phyloP scores from a whole-genome alignment of 352 stramenopile species.

The Blastocystis sp. region DNA sequence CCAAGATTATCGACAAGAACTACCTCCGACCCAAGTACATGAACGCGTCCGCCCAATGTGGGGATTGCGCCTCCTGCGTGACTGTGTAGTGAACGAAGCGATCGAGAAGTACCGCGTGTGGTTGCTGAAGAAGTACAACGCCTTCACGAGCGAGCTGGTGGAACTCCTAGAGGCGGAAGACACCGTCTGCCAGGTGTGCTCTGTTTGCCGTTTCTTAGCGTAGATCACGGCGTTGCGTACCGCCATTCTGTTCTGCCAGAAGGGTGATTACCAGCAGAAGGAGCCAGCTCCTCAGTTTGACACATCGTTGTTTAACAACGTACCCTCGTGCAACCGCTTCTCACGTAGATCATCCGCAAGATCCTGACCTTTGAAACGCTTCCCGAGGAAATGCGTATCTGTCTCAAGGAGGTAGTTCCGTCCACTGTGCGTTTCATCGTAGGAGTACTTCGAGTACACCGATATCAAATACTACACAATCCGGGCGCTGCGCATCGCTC shows the following conservation, averaged over 20 bases:
- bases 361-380: slow-evolving; percentile 32
- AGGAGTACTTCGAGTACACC: slow-evolving; percentile 69
- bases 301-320: background rate
- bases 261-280: slow-evolving; percentile 34
- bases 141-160: background rate
- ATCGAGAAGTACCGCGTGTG: slow-evolving; percentile 64
- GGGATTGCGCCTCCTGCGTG: background rate
- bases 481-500: background rate
- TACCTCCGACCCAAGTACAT: slow-evolving; percentile 60
- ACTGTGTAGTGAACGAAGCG: slow-evolving; percentile 44
- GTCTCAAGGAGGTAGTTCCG: slow-evolving; percentile 41
- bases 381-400: background rate
- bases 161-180: background rate
- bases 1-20: slow-evolving; percentile 63
- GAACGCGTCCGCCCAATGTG: slow-evolving; percentile 51
- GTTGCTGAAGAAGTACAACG: slow-evolving; percentile 19
- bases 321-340: background rate
- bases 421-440: background rate
- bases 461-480: slow-evolving; percentile 65
- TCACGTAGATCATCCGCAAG: slow-evolving; percentile 24
- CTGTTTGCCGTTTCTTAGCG: background rate
- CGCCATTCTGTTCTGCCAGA: slow-evolving; percentile 54
- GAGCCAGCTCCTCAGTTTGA: slow-evolving; percentile 3
- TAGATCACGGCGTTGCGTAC: slow-evolving; percentile 52
- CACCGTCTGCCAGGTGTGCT: background rate